Conservation (phyloP, 176 grass and related monocot genomes). For the Musa itinerans region DNA sequence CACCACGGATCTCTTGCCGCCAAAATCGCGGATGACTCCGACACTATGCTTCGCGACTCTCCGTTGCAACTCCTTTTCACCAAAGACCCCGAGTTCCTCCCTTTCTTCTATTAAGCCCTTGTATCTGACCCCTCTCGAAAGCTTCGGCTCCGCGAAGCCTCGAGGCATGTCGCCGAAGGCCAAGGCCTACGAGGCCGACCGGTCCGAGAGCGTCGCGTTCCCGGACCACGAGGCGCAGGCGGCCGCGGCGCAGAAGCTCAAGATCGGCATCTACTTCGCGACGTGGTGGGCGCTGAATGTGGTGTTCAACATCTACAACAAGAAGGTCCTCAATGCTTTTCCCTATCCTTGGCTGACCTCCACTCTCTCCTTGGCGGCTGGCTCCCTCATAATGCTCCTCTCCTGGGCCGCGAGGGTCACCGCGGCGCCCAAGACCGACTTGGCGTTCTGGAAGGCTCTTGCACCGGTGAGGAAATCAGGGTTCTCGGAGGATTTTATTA, state of each 20-base stretch:
- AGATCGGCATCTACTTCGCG: neutral
- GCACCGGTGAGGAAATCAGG: neutral
- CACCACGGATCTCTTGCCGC: no score
- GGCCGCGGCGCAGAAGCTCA: neutral
- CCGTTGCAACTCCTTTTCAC: neutral
- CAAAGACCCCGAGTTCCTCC: neutral
- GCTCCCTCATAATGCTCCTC: constrained; percentile 1
- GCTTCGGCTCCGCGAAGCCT: neutral
- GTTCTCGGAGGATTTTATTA: neutral
- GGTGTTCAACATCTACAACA: constrained; percentile 3
- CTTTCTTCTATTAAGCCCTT: neutral
- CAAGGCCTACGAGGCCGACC: neutral
- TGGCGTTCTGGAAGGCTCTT: neutral
- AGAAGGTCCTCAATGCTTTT: constrained; percentile 3
- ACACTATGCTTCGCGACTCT: no score
- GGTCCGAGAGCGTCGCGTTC: neutral
- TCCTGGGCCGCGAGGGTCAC: neutral
- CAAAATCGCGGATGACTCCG: no score
- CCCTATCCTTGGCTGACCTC: neutral
- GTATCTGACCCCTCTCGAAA: neutral
- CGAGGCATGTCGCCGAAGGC: neutral
- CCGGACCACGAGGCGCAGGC: neutral
- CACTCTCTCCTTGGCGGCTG: neutral
- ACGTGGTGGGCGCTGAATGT: neutral
- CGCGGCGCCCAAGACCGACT: neutral